A percentile compares a stretch with the other conserved stretches of the same genome.
Evolutionary conservation across 139 green algal genomes (phyloP).

Genomic region (Axilococcus clingmanii): DNA sequence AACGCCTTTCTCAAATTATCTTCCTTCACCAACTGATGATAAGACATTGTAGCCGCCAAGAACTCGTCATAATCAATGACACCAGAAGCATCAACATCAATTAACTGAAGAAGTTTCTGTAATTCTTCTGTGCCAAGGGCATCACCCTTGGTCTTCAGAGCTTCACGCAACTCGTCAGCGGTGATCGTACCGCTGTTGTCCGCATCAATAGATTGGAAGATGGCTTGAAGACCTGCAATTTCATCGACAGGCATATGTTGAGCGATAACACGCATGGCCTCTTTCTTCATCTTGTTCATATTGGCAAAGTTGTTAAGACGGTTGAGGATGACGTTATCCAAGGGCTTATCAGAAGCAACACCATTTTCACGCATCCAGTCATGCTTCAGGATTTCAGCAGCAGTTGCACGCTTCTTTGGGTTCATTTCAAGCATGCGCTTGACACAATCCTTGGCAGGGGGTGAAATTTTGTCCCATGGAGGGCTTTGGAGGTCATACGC

Average conservation of each 20-base stretch:
- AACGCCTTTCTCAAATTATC: conserved; percentile 74
- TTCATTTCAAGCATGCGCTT: conserved; percentile 71
- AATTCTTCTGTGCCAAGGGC: conserved; percentile 58
- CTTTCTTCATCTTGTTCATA: conserved; percentile 94
- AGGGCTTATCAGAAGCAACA: conserved; percentile 53
- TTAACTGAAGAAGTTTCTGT: conserved; percentile 57
- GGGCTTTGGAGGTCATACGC: conserved; percentile 58
- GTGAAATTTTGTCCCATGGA: conserved; percentile 61
- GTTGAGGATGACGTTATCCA: conserved; percentile 72
- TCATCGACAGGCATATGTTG: conserved; percentile 74
- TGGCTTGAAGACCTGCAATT: conserved; percentile 76
- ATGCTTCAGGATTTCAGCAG: conserved; percentile 75
- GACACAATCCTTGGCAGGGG: conserved; percentile 71
- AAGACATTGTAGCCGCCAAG: conserved; percentile 73
- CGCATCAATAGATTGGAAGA: conserved; percentile 86
- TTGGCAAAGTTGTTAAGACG: conserved; percentile 80
- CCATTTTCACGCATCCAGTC: conserved; percentile 85
- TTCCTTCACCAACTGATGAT: conserved; percentile 66
- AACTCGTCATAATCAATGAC: conserved; percentile 93
- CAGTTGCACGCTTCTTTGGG: conserved; percentile 66
- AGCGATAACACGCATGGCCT: conserved; percentile 88
- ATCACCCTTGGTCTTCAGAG: conserved; percentile 55
- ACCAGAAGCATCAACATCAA: conserved; percentile 74
- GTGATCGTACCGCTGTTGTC: conserved; percentile 88
- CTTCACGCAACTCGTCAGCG: conserved; percentile 73